These are phyloP conservation scores for Luffa acutangula DNA, from an alignment of 306 rosid species.

Conservation along the genomic window DNA sequence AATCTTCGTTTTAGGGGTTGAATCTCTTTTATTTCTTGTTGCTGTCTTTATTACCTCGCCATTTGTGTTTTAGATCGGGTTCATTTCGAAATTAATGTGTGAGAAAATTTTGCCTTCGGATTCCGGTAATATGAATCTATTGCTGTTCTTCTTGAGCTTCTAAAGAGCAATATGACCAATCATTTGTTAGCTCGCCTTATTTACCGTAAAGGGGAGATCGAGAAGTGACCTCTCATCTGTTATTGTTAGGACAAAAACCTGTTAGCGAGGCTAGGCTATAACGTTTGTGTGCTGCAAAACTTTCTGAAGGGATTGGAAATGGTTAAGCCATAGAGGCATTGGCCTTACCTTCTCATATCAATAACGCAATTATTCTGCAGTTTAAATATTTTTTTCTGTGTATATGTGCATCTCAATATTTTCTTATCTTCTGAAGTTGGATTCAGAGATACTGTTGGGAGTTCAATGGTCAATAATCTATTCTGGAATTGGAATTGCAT, in stretches of 20 bases:
- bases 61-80: slow-evolving; percentile 1
- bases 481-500: background rate
- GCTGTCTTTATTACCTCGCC: background rate
- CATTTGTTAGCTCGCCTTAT: background rate
- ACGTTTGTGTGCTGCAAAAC: background rate
- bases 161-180: background rate
- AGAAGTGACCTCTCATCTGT: background rate
- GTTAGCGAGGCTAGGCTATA: background rate
- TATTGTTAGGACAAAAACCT: background rate
- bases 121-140: background rate
- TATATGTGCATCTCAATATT: background rate
- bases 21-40: slow-evolving; percentile 1
- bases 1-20: background rate
- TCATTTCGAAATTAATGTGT: background rate
- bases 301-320: background rate
- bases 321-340: background rate
- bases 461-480: background rate
- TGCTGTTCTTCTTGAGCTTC: background rate
- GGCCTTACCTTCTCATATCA: background rate
- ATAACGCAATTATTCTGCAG: background rate
- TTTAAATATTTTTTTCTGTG: background rate
- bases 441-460: background rate
- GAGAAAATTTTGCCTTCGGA: background rate
- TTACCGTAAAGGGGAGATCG: background rate
- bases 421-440: background rate